Evolutionary conservation across 371 early-diverging fungal species (phyloP), one percentile per base, ranked within the genome.

Genomic region (Mucor ambiguus): DNA sequence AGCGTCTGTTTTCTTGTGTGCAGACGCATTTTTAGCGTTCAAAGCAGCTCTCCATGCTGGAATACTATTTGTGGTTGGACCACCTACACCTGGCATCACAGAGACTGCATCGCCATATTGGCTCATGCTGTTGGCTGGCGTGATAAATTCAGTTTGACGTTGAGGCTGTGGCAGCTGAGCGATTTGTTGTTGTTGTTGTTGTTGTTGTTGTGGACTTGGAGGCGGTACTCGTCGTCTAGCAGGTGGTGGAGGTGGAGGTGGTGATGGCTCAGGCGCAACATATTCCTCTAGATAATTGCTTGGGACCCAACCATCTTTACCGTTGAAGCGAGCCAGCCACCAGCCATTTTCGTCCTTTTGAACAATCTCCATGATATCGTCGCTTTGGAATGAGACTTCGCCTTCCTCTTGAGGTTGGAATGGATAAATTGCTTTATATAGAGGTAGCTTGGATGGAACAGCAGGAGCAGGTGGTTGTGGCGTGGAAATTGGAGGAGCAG

Each of bases 341-440:
- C 94, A 94, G 32, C 94, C 94, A 70, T 91, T 92, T 38, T 90
- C 85, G 65, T 91, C 90, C 71, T 92, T 91, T 66, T 93, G 88
- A 10, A 88, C 52, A 66, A 94, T 89, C 66, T 93, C 92, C 75
- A 93, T 82, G 7, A 87, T 41, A 66, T 88, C 89, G 44, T 81
- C 92, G 60, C 82, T 84, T 56, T 81, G 85, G 72, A 94, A 89
- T 10, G 89, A 73, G 26, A 93, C 79, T 69, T 92, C 92, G 28
- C 90, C 89, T 41, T 65, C 73, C 63, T 88, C 85, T 64, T 87
- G 76, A 11, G 90, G 82, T 18, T 78, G 73, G 72, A 92, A 94
- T 59, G 91, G 87, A 72, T 91, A 94, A 32, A 92, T 75, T 8
- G 90, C 91, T 75, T 91, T 92, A 80, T 82, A 91, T 30, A 76